Evolutionary conservation across 129 eudicot species (phyloP).

Genomic region (Artemisia tridentata): DNA sequence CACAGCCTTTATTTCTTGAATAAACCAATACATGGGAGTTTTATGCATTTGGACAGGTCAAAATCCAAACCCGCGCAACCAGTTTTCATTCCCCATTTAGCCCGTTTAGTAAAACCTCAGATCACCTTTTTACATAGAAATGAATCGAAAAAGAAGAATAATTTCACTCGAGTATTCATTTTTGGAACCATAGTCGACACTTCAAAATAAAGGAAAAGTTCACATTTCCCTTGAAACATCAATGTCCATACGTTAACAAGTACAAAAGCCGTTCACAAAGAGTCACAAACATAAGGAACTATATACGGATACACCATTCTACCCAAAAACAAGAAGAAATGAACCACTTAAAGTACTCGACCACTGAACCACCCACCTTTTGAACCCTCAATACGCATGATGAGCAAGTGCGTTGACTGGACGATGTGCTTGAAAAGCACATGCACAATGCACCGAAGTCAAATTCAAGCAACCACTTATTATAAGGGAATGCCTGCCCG

Average conservation of each 20-base stretch:
- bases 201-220: too few species aligned
- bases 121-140: too few species aligned
- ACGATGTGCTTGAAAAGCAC: conserved; percentile 66
- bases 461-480: conserved; percentile 86
- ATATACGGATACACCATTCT: not conserved
- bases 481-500: conserved; percentile 85
- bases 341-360: not conserved
- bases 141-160: too few species aligned
- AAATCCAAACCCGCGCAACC: too few species aligned
- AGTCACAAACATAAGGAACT: not conserved
- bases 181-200: too few species aligned
- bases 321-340: not conserved
- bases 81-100: too few species aligned
- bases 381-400: conserved; percentile 50
- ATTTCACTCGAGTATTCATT: too few species aligned
- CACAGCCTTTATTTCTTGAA: too few species aligned
- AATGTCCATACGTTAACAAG: conserved; percentile 17
- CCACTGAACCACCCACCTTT: not conserved
- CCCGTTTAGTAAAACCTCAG: too few species aligned
- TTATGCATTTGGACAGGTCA: too few species aligned
- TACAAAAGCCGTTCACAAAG: not conserved
- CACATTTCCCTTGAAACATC: not conserved
- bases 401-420: conserved; percentile 30
- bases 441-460: conserved; percentile 89
- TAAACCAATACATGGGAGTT: too few species aligned